Base-by-base conservation (phyloP, 2,329 filamentous ascomycete genomes). In the Graphium sp. region DNA sequence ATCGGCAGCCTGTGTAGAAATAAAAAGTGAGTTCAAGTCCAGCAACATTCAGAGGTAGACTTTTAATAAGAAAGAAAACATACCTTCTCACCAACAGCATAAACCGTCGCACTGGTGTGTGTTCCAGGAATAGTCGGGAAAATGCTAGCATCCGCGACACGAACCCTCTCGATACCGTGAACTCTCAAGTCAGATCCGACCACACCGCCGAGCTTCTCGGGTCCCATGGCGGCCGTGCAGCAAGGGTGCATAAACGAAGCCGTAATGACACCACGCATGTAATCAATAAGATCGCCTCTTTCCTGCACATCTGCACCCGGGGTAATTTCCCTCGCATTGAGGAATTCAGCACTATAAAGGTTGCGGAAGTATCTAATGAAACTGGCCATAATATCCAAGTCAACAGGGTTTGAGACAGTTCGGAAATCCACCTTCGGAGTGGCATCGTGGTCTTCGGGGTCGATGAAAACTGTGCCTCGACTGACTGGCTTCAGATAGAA, bases 61-160 rank as follows among this genome's bases (percentile, higher is more conserved):
- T n/a, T n/a, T n/a, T n/a, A n/a, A n/a, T n/a, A n/a, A n/a, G n/a
- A n/a, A 27, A 24, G n/a, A 30, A 4, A 11, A 28, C 36, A 31
- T 24, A 38, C 42, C 37, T 61, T 62, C 43, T 67, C 63, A 1
- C 57, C 62, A 37, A 67, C 62, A 4, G 57, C 61, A 41, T 66
- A 68, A 5, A 60, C 62, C 6, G 60, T 58, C 52, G 62, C 63
- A 36, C 28, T 34, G 12, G 37, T 66, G 56, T 13, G 61, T 56
- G 40, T 29, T n/a, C 33, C 37, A 18, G 40, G 40, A 13, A 42
- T 22, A 5, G 33, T 34, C 14, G 43, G 43, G 13, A 45, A 39
- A 19, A 46, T 38, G 22, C 37, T 41, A 23, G 36, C 38, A 29
- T 45, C 43, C 19, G 40, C 45, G 17, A 55, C 42, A 14, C 49